A percentile compares a stretch with the other conserved stretches of the same genome.
These are phyloP conservation scores for Coniochaeta sp. DNA, from an alignment of 2,329 filamentous ascomycete species.

Conservation along the genomic window DNA sequence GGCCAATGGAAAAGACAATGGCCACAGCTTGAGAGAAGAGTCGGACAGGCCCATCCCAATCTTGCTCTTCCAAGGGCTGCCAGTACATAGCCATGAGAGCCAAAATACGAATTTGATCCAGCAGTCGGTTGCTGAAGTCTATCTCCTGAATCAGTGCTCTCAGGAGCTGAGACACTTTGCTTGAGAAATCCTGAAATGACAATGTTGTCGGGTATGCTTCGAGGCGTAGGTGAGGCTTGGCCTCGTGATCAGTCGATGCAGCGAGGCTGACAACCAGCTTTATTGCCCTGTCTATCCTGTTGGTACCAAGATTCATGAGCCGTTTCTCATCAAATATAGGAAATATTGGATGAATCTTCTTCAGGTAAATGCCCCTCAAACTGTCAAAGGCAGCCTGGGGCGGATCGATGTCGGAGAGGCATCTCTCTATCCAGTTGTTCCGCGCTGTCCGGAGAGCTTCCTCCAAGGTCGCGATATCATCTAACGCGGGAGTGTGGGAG, in stretches of 20 bases:
- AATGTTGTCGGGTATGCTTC: neutral
- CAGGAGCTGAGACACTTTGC: neutral
- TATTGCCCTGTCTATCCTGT: slow-evolving; percentile 9
- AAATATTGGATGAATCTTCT: slow-evolving; percentile 16
- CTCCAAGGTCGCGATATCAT: neutral
- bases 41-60: neutral
- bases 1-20: neutral
- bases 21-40: slow-evolving; percentile 1
- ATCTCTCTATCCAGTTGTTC: slow-evolving; percentile 1
- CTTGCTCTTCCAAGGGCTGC: neutral
- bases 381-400: neutral
- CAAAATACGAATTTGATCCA: neutral
- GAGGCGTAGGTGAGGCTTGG: neutral
- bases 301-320: slow-evolving; percentile 5
- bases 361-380: slow-evolving; percentile 11
- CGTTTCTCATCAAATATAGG: slow-evolving; percentile 12
- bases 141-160: neutral
- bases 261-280: slow-evolving; percentile 14
- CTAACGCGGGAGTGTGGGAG: neutral
- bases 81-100: slow-evolving; percentile 1
- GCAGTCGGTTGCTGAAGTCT: slow-evolving; percentile 2
- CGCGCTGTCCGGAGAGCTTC: neutral
- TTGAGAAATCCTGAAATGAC: neutral
- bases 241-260: slow-evolving; percentile 3
- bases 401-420: slow-evolving; percentile 7